phyloP scores from a whole-genome alignment of 1,139 yeast genomes.

The Wickerhamomyces sp. region DNA sequence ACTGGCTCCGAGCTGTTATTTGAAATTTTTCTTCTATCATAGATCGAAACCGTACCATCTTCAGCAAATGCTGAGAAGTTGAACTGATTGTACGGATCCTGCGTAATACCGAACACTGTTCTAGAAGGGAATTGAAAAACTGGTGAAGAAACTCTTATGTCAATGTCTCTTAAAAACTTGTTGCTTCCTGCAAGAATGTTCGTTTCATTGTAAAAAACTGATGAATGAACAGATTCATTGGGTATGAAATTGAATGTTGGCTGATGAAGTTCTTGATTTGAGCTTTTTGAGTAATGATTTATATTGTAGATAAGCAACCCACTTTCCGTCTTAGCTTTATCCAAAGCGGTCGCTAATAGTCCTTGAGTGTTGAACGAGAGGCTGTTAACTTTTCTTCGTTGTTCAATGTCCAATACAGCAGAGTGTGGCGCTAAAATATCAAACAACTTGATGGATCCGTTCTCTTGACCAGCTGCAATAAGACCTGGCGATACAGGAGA shows the following conservation, averaged over 20 bases:
- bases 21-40: slow-evolving; percentile 75
- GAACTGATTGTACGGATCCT: slow-evolving; percentile 62
- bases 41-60: slow-evolving; percentile 78
- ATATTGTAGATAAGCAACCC: slow-evolving; percentile 81
- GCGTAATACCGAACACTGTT: slow-evolving; percentile 61
- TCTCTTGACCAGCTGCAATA: slow-evolving; percentile 68
- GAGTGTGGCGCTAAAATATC: slow-evolving; percentile 45
- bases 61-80: slow-evolving; percentile 74
- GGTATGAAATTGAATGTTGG: slow-evolving; percentile 62
- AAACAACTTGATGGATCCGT: slow-evolving; percentile 62
- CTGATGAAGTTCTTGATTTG: slow-evolving; percentile 39
- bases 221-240: slow-evolving; percentile 70
- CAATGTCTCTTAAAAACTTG: slow-evolving; percentile 75
- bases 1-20: slow-evolving; percentile 44
- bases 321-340: slow-evolving; percentile 66
- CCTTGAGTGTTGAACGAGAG: slow-evolving; percentile 64
- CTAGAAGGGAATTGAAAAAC: slow-evolving; percentile 72
- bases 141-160: slow-evolving; percentile 65
- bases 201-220: slow-evolving; percentile 61
- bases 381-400: slow-evolving; percentile 70
- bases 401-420: slow-evolving; percentile 48
- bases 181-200: slow-evolving; percentile 70
- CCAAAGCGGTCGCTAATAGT: slow-evolving; percentile 73
- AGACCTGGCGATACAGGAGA: slow-evolving; percentile 53
- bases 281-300: slow-evolving; percentile 45